Evolutionary conservation across 202 grass and related monocot species (phyloP).

Genomic region (Brachypodium distachyon): DNA sequence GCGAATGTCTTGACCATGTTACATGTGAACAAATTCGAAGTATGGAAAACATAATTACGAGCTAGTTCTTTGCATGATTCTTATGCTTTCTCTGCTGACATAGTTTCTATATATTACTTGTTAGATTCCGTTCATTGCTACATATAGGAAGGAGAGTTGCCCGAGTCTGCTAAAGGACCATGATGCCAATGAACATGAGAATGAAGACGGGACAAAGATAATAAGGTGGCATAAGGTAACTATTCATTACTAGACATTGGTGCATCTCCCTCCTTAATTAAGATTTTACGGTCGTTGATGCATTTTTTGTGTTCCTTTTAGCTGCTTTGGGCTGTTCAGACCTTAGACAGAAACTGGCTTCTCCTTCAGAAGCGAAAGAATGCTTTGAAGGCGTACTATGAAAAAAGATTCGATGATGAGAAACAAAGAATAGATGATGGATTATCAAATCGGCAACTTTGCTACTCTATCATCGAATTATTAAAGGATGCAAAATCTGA

Average conservation of each 20-base stretch:
- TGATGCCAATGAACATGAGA: slow-evolving; percentile 10
- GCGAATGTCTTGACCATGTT: slow-evolving; percentile 72
- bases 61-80: background rate
- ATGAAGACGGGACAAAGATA: background rate
- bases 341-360: slow-evolving; percentile 80
- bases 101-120: slow-evolving; percentile 7
- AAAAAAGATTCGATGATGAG: slow-evolving; percentile 77
- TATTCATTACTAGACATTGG: background rate
- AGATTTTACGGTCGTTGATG: background rate
- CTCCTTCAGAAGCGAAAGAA: slow-evolving; percentile 90
- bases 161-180: slow-evolving; percentile 50
- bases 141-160: slow-evolving; percentile 79
- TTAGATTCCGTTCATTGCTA: slow-evolving; percentile 80
- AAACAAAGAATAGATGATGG: slow-evolving; percentile 51
- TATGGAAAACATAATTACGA: slow-evolving; percentile 13
- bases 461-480: slow-evolving; percentile 57
- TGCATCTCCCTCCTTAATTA: background rate
- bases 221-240: slow-evolving; percentile 73
- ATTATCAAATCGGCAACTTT: slow-evolving; percentile 44
- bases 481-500: slow-evolving; percentile 87
- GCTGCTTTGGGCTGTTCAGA: slow-evolving; percentile 79
- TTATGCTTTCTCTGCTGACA: background rate
- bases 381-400: slow-evolving; percentile 60
- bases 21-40: slow-evolving; percentile 71
- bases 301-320: slow-evolving; percentile 23